Evolutionary conservation across 352 stramenopile species (phyloP), one percentile per base, ranked within the genome.

Genomic region (Phytophthora megakarya): DNA sequence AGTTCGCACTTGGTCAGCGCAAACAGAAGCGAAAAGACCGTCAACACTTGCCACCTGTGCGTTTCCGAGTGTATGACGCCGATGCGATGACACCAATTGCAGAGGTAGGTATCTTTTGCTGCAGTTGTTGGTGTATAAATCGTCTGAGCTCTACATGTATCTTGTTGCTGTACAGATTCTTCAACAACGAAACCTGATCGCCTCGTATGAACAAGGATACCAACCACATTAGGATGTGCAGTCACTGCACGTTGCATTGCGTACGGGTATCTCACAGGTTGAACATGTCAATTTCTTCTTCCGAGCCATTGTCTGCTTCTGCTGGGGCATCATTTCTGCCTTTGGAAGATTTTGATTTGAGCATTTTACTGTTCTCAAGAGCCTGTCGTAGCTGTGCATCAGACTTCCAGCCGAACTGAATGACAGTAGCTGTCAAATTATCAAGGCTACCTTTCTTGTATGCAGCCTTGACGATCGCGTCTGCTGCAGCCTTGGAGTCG

Each of bases 231-330:
- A 65, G 52, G 6, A 11, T 35, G 4, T 32, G 4, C 7, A 16
- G 11, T 5, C 19, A 39, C 4, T 11, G 33, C 23, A 46, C 10
- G 30, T 11, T 12, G 39, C 40, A 28, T 57, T 52, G 40, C 50
- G 46, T 22, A 39, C 42, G 21, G 25, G 8, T 19, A 42, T 44
- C 37, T 66, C 35, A 86, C 25, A 84, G 42, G 40, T 72, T 83
- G 26, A 84, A 86, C 76, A 88, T 83, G 47, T 88, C 78, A 37
- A 88, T 83, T 56, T 88, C 76, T 1, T 82, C 61, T 16, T 64
- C 53, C 15, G 28, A 32, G 15, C 32, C 47, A 39, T 47, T 65
- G 1, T 64, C 57, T 2, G 48, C 42, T 10, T 67, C 48, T 4
- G 37, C 15, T 33, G 16, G 4, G 12, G 21, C 12, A 9, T 55